Base-by-base conservation (phyloP, 1,139 yeast species). In the Scheffersomyces segobiensis region DNA sequence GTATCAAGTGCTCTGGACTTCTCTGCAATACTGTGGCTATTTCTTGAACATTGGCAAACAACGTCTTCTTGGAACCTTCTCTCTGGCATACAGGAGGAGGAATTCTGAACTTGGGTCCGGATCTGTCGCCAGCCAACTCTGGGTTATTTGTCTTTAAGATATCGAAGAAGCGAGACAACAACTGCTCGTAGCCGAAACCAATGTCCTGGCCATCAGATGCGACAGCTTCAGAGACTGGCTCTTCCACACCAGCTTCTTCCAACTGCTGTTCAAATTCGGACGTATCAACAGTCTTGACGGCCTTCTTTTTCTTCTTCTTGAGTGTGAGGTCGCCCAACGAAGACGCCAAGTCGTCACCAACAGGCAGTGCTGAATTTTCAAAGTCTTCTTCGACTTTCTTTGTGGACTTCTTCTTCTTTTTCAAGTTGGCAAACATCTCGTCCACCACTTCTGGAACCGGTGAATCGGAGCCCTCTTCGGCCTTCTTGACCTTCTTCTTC, bases 21-120 rank as follows among this genome's bases (percentile, higher is more conserved):
- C 99, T 89, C 79, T 93, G 98, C 81, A 95, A 85, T 60, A 93
- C 95, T 67, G 92, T 91, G 64, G 97, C 87, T 67, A 95, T 95
- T 71, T 91, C 97, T 80, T 93, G 97, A 64, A 95, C 93, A 76
- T 95, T 95, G 68, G 97, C 93, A 75, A 96, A 95, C 71, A 93
- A 86, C 10, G 99, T 92, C 85, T 93, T 96, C 80, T 95, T 96
- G 71, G 88, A 87, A 76, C 99, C 98, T 81, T 95, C 99, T 82
- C 99, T 93, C 77, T 89, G 91, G 75, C 97, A 95, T 63, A 89
- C 83, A 62, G 99, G 99, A 56, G 98, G 99, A 57, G 99, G 99
- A 69, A 95, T 93, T 83, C 96, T 91, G 81, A 93, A 90, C 78
- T 93, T 93, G 58, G 93, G 87, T 54, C 97, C 96, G 52, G 93